Evolutionary conservation across 495 filamentous ascomycete genomes (phyloP).

Genomic region (Penicillium soppii): DNA sequence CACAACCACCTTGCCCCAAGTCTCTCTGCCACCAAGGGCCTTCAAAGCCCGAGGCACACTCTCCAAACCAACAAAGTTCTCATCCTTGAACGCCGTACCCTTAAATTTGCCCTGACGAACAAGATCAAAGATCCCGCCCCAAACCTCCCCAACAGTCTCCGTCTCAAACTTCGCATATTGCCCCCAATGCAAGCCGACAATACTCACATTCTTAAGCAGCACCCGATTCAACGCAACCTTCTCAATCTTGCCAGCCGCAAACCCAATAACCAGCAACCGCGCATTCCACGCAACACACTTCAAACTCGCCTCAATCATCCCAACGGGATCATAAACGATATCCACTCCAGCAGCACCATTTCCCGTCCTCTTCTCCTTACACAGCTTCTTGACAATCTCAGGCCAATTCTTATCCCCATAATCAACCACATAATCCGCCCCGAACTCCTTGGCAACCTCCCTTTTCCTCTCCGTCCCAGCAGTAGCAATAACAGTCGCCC

Average conservation of each 20-base stretch:
- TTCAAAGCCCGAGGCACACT: slow-evolving; percentile 73
- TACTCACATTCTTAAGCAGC: slow-evolving; percentile 86
- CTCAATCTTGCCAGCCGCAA: slow-evolving; percentile 86
- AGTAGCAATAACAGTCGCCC: slow-evolving; percentile 87
- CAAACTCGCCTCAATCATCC: slow-evolving; percentile 76
- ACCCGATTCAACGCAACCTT: slow-evolving; percentile 91
- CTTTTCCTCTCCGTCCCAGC: slow-evolving; percentile 77
- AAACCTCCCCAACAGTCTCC: slow-evolving; percentile 69
- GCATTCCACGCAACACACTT: slow-evolving; percentile 94
- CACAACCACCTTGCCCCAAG: slow-evolving; percentile 96
- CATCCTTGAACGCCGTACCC: slow-evolving; percentile 78
- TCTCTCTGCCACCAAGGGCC: slow-evolving; percentile 74
- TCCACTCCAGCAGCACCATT: slow-evolving; percentile 71
- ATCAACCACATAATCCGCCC: slow-evolving; percentile 80
- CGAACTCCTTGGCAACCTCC: slow-evolving; percentile 72
- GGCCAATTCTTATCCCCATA: slow-evolving; percentile 74
- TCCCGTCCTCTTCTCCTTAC: slow-evolving; percentile 51
- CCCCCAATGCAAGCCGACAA: slow-evolving; percentile 93
- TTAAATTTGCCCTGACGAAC: slow-evolving; percentile 76
- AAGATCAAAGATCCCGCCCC: slow-evolving; percentile 76
- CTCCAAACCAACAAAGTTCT: slow-evolving; percentile 80
- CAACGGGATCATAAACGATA: slow-evolving; percentile 89
- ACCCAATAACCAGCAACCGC: slow-evolving; percentile 82
- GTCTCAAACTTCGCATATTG: slow-evolving; percentile 73
- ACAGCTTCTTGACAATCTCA: slow-evolving; percentile 70